Conservation (phyloP, 1,284 basidiomycete genomes). For the Tilletia walkeri region DNA sequence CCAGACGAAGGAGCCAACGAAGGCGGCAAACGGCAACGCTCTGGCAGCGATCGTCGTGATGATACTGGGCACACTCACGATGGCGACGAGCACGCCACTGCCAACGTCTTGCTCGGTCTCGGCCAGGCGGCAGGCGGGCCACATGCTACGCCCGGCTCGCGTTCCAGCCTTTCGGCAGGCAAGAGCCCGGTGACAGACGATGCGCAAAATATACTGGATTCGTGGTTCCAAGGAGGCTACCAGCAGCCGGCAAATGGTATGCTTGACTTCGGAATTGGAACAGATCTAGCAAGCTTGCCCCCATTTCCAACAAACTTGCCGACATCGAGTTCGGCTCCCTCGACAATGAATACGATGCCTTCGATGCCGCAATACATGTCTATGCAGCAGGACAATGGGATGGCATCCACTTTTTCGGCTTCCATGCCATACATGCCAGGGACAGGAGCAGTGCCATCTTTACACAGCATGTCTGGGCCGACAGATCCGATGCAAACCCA, state of each 20-base stretch:
- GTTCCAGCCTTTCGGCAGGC: neutral
- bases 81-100: slow-evolving; percentile 10
- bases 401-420: no score
- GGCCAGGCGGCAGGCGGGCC: neutral
- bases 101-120: slow-evolving; percentile 5
- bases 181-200: slow-evolving; percentile 4
- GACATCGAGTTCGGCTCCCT: no score
- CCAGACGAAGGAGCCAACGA: neutral
- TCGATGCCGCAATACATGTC: no score
- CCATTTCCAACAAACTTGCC: neutral
- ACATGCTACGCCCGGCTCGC: neutral
- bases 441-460: no score
- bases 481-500: no score
- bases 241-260: slow-evolving; percentile 7
- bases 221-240: slow-evolving; percentile 13
- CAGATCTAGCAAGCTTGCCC: neutral
- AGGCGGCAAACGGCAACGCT: neutral
- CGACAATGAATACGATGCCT: no score
- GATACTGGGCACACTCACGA: neutral
- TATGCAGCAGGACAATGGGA: no score
- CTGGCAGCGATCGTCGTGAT: neutral
- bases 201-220: slow-evolving; percentile 9
- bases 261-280: neutral
- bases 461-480: no score
- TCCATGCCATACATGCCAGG: no score